Conservation (phyloP, 2,329 filamentous ascomycete species). For the Fusarium liriodendri region DNA sequence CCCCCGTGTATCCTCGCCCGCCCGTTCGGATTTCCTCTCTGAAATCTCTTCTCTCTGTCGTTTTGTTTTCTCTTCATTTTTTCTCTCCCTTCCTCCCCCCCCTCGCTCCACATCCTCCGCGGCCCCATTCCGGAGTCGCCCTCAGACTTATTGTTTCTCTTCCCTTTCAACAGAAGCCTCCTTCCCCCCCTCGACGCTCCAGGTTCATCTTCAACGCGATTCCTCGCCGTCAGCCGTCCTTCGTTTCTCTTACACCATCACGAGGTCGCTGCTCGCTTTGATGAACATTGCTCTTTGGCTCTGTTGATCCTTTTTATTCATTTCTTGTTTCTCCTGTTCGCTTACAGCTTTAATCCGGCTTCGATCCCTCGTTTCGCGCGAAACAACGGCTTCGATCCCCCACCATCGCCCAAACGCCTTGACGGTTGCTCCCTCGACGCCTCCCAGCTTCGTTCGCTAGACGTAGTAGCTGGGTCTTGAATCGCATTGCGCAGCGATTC, state of each 20-base stretch:
- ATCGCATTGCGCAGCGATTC: conserved; percentile 45
- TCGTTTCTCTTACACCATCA: conserved; percentile 41
- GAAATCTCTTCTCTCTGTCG: conserved; percentile 47
- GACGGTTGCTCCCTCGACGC: conserved; percentile 52
- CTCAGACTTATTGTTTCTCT: conserved; percentile 42
- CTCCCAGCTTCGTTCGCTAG: conserved; percentile 56
- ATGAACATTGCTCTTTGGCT: conserved; percentile 41
- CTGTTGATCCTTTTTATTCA: conserved; percentile 46
- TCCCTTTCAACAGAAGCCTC: conserved; percentile 40
- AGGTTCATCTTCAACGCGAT: conserved; percentile 35
- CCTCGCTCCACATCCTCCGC: conserved; percentile 49
- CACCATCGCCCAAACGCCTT: conserved; percentile 50
- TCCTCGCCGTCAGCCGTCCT: conserved; percentile 44
- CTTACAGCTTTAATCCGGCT: conserved; percentile 56
- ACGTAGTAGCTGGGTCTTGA: conserved; percentile 55
- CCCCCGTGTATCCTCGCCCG: conserved; percentile 45
- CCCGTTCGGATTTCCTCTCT: conserved; percentile 40
- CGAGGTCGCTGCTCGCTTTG: conserved; percentile 42
- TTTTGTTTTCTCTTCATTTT: conserved; percentile 46
- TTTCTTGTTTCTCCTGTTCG: conserved; percentile 52
- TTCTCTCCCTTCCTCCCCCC: conserved; percentile 39
- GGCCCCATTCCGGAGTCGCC: conserved; percentile 46
- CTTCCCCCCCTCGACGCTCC: conserved; percentile 36
- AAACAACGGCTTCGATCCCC: conserved; percentile 47
- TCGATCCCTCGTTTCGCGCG: conserved; percentile 44